phyloP scores from a whole-genome alignment of 78 protist genomes.

The Dictyostelium purpureum region DNA sequence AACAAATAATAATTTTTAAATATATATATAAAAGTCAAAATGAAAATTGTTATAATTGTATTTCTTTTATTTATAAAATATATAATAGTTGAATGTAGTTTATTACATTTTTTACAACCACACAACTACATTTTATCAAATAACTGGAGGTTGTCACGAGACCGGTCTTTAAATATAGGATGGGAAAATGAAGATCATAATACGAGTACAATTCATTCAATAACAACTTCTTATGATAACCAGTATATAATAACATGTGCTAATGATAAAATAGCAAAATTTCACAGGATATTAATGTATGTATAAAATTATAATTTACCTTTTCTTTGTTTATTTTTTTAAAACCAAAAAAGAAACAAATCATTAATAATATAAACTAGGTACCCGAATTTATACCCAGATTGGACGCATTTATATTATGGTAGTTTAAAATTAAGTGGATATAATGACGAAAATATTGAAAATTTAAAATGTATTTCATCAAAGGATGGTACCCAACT shows the following conservation, averaged over 20 bases:
- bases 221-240: background rate
- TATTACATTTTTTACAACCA: background rate
- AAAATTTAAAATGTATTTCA: background rate
- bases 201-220: conserved; percentile 1
- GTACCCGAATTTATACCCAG: conserved; percentile 73
- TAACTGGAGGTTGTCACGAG: conserved; percentile 31
- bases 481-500: background rate
- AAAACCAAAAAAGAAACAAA: too few species aligned
- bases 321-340: too few species aligned
- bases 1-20: too few species aligned
- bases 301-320: background rate
- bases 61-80: background rate
- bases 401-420: conserved; percentile 76
- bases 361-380: background rate
- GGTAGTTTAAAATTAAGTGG: conserved; percentile 44
- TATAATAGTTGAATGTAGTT: background rate
- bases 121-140: conserved; percentile 5
- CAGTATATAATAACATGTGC: conserved; percentile 60
- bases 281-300: conserved; percentile 66
- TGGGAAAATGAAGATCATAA: conserved; percentile 49
- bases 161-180: background rate
- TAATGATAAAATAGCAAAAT: conserved; percentile 34
- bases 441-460: background rate
- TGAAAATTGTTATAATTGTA: background rate
- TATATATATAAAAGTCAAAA: too few species aligned